Evolutionary conservation across 1,284 basidiomycete species (phyloP).

Genomic region (Fomitopsis betulina): DNA sequence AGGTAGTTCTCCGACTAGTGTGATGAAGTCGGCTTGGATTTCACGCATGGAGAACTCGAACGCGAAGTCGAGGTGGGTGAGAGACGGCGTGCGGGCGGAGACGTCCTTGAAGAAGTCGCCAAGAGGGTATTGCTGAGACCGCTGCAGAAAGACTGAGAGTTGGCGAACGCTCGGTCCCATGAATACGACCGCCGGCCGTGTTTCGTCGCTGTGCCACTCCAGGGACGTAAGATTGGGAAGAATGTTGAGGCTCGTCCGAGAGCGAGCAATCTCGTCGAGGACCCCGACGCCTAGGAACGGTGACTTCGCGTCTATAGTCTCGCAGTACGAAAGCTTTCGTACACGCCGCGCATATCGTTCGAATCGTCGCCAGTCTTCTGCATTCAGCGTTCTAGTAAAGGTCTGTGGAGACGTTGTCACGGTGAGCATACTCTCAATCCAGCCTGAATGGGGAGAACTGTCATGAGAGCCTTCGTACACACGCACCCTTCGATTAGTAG

Average conservation of each 20-base stretch:
- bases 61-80: constrained; percentile 41
- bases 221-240: constrained; percentile 49
- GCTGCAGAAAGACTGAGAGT: constrained; percentile 27
- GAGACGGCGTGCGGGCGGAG: constrained; percentile 44
- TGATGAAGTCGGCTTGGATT: constrained; percentile 33
- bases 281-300: constrained; percentile 16
- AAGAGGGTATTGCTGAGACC: constrained; percentile 18
- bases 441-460: no score
- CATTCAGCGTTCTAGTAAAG: constrained; percentile 41
- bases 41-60: constrained; percentile 30
- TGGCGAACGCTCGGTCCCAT: constrained; percentile 37
- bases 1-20: constrained; percentile 36
- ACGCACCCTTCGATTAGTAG: no score
- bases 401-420: constrained; percentile 17
- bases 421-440: no score
- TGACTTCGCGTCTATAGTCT: neutral
- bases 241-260: constrained; percentile 45
- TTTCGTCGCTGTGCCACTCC: constrained; percentile 29
- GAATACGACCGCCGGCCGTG: constrained; percentile 37
- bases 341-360: constrained; percentile 50
- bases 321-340: constrained; percentile 27
- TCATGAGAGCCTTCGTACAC: neutral
- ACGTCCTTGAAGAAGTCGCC: constrained; percentile 45
- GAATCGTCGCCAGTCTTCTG: constrained; percentile 54
- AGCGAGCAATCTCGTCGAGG: constrained; percentile 52